These are phyloP conservation scores for Microsporum audouinii DNA, from an alignment of 2,329 filamentous ascomycete genomes.

Conservation along the genomic window DNA sequence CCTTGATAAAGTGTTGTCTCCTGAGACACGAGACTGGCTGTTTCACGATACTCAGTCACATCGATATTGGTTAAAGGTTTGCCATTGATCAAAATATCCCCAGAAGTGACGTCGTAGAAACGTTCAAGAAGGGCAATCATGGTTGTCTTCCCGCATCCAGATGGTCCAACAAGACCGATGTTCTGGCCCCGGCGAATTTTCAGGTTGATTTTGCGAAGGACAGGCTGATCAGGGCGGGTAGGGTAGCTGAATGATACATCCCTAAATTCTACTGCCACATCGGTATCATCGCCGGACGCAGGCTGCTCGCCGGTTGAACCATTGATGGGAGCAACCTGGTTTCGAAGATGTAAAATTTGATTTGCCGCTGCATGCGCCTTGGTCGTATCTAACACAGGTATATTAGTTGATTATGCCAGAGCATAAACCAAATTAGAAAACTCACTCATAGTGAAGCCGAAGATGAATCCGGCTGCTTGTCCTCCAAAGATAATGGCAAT, in stretches of 20 bases:
- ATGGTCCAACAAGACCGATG: conserved; percentile 46
- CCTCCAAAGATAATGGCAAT: conserved; percentile 30
- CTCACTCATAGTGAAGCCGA: conserved; percentile 29
- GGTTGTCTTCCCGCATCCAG: conserved; percentile 54
- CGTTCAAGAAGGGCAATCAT: conserved; percentile 51
- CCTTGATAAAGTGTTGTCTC: conserved; percentile 63
- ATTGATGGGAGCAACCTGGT: conserved; percentile 34
- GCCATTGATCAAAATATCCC: conserved; percentile 54
- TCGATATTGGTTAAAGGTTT: conserved; percentile 49
- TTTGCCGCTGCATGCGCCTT: conserved; percentile 41
- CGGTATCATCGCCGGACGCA: conserved; percentile 26
- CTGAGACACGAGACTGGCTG: conserved; percentile 61
- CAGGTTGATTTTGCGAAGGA: conserved; percentile 23
- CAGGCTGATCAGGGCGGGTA: conserved; percentile 19
- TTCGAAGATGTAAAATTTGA: conserved; percentile 41
- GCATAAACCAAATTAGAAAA: background rate
- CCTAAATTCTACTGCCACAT: conserved; percentile 35
- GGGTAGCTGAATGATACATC: conserved; percentile 33
- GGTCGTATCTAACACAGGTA: conserved; percentile 35
- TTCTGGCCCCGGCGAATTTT: conserved; percentile 40
- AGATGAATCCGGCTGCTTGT: conserved; percentile 23
- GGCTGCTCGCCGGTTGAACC: conserved; percentile 16
- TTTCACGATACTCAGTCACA: conserved; percentile 50
- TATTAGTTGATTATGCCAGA: conserved; percentile 6
- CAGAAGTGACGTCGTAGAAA: conserved; percentile 58